Conservation (phyloP, 768 basidiomycete genomes). For the Lentinula detonsa region DNA sequence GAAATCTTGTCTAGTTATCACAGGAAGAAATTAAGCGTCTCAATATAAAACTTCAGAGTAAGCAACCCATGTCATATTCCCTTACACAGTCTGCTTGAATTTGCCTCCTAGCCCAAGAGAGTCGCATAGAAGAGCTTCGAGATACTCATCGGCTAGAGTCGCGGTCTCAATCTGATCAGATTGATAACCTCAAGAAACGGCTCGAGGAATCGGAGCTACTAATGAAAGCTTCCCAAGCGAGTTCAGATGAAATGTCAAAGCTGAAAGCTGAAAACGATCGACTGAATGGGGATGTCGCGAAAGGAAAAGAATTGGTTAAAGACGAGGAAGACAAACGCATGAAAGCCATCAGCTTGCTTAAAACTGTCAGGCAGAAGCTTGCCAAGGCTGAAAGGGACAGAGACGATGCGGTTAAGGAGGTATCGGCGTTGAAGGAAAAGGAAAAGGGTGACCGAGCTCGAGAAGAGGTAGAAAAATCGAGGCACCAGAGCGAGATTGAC, state of each 20-base stretch:
- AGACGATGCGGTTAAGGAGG: conserved; percentile 69
- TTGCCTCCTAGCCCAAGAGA: conserved; percentile 64
- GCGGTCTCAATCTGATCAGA: conserved; percentile 69
- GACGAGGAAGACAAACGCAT: conserved; percentile 97
- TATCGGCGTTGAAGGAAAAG: conserved; percentile 42
- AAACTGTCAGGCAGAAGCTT: conserved; percentile 95
- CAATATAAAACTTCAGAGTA: conserved; percentile 67
- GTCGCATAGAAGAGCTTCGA: conserved; percentile 76
- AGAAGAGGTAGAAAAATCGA: conserved; percentile 39
- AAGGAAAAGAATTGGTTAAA: conserved; percentile 57
- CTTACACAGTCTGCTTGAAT: not conserved
- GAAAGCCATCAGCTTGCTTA: conserved; percentile 88
- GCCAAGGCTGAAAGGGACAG: conserved; percentile 94
- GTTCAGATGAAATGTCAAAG: conserved; percentile 42
- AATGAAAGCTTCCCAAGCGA: conserved; percentile 52
- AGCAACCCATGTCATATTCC: conserved; percentile 16
- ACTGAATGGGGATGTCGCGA: conserved; percentile 59
- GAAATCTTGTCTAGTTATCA: conserved; percentile 38
- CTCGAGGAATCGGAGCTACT: conserved; percentile 66
- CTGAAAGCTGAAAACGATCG: conserved; percentile 51
- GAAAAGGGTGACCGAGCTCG: conserved; percentile 39
- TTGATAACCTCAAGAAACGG: conserved; percentile 65
- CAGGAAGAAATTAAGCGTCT: conserved; percentile 79
- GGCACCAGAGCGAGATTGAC: conserved; percentile 61
- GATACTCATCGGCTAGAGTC: conserved; percentile 80